Evolutionary conservation across 352 stramenopile genomes (phyloP), one percentile per base, ranked within the genome.

Genomic region (Phytophthora colocasiae): DNA sequence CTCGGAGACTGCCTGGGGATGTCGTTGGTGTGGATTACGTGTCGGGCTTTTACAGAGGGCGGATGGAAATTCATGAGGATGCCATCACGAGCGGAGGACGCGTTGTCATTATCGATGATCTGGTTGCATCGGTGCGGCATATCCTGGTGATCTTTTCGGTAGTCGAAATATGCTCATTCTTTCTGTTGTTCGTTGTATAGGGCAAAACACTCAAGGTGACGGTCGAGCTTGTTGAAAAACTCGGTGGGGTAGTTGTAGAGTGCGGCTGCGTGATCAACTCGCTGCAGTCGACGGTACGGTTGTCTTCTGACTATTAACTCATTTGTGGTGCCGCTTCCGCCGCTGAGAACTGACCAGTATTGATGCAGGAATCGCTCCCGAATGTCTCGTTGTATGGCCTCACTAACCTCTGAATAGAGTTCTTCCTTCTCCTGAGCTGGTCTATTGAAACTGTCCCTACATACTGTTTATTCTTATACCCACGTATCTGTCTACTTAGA

Each of bases 31-130:
- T 95, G 40, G 83, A 95, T 63, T 95, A 91, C 71, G 83, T 78
- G 7, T 91, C 83, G 27, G 83, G 85, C 9, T 95, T 91, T 43
- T 90, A 83, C 62, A 78, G 80, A 0, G 82, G 83, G 0, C 80
- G 87, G 10, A 80, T 93, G 77, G 87, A 95, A 65, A 90, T 95
- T 48, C 87, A 95, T 59, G 80, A 90, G 40, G 85, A 95, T 48
- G 81, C 83, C n/a, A 90, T 95, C 57, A 71, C 78, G 8, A 78
- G 71, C 15, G 87, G 85, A 53, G 81, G 67, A 7, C 85, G 87
- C 57, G 83, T 93, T 7, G 77, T 92, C 17, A 81, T 95, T 58
- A 91, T 95, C 32, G 85, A 95, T 55, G 87, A 95, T 54, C 65
- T 91, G 10, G 87, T 95, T 27, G 84, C 85, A 3, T 92, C 87